These are phyloP conservation scores for Gnomoniopsis sp. DNA, from an alignment of 2,329 filamentous ascomycete genomes.

Conservation along the genomic window DNA sequence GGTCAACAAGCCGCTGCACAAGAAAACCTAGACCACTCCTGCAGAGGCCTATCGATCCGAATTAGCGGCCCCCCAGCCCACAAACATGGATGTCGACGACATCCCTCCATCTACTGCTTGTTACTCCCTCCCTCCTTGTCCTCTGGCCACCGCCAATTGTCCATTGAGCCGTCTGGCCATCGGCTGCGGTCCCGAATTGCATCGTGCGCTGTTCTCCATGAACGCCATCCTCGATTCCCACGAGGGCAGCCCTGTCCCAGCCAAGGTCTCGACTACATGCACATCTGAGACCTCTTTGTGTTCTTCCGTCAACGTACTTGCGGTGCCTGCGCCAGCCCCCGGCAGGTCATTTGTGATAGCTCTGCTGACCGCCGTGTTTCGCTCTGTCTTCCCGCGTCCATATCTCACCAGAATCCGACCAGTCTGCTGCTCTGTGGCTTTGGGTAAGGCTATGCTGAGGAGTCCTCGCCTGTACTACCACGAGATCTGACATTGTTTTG, in stretches of 20 bases:
- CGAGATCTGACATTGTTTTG: constrained; percentile 2
- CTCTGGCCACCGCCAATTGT: neutral
- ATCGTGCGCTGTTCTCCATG: neutral
- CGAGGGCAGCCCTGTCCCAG: neutral
- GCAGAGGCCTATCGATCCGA: constrained; percentile 4
- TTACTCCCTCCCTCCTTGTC: neutral
- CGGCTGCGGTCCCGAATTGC: too few relatives aligned
- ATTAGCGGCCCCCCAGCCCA: constrained; percentile 7
- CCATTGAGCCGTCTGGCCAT: neutral
- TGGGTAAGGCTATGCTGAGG: constrained; percentile 1
- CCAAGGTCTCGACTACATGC: neutral
- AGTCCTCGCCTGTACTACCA: constrained; percentile 7
- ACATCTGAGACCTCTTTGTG: too few relatives aligned
- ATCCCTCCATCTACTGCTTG: neutral
- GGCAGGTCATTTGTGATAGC: constrained; percentile 5
- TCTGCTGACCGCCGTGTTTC: neutral
- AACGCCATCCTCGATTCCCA: neutral
- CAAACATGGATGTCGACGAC: constrained; percentile 3
- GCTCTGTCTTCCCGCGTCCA: neutral
- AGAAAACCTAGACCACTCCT: neutral
- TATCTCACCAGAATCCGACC: neutral
- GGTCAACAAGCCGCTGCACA: constrained; percentile 12
- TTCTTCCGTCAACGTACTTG: neutral
- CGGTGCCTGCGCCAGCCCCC: neutral
- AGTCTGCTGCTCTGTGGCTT: constrained; percentile 1